Conservation (phyloP, 2,329 filamentous ascomycete genomes). For the Cladosporium colombiae region DNA sequence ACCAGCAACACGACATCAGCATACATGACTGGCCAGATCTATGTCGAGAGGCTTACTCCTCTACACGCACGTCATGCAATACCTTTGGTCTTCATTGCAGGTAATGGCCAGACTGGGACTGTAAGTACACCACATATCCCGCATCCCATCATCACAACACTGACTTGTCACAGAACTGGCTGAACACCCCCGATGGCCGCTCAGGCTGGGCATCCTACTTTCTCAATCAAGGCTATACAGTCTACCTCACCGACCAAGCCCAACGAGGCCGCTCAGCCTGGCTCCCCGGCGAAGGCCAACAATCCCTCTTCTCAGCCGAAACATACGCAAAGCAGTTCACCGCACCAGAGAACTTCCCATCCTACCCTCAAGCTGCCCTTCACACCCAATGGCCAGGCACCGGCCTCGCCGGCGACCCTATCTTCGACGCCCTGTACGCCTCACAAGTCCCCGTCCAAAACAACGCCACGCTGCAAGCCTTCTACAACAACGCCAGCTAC, state of each 20-base stretch:
- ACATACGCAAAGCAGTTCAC: conserved; percentile 40
- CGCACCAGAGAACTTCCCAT: conserved; percentile 38
- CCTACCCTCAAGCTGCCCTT: conserved; percentile 45
- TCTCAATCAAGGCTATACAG: conserved; percentile 46
- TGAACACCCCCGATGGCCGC: conserved; percentile 51
- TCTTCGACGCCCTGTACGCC: conserved; percentile 53
- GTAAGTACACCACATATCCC: conserved; percentile 31
- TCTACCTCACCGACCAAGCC: conserved; percentile 48
- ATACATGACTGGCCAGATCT: conserved; percentile 50
- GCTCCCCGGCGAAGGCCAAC: conserved; percentile 24
- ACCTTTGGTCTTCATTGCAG: conserved; percentile 49
- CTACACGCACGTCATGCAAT: conserved; percentile 19
- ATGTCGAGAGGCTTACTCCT: conserved; percentile 53
- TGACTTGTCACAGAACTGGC: conserved; percentile 40
- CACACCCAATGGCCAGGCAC: conserved; percentile 49
- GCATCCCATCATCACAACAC: too few species aligned
- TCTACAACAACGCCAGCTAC: conserved; percentile 22
- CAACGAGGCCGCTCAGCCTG: conserved; percentile 37
- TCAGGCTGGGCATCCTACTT: conserved; percentile 52
- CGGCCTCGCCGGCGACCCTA: conserved; percentile 44
- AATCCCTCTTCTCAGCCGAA: conserved; percentile 28
- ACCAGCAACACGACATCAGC: conserved; percentile 22
- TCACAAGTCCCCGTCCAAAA: conserved; percentile 44
- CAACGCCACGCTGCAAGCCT: conserved; percentile 37
- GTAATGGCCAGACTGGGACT: conserved; percentile 45